phyloP scores from a whole-genome alignment of 495 filamentous ascomycete species.

The Amniculicola lignicola region DNA sequence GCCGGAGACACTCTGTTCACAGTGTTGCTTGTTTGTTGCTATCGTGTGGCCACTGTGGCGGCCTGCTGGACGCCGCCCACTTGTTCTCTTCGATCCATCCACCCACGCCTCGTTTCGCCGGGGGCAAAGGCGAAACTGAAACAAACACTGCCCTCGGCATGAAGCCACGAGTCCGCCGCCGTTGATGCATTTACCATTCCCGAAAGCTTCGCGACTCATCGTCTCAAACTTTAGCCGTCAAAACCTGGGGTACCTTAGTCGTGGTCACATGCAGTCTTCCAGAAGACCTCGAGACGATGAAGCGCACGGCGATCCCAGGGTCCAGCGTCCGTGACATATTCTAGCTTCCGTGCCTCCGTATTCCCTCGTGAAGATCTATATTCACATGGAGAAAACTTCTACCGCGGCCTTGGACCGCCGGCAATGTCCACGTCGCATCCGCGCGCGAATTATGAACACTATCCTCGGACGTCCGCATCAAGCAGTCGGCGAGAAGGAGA shows the following conservation, averaged over 20 bases:
- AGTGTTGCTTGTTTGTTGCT: neutral
- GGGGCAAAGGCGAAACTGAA: conserved; percentile 10
- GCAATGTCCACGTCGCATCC: neutral
- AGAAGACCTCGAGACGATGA: neutral
- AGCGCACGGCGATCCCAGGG: neutral
- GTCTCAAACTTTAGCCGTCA: conserved; percentile 23
- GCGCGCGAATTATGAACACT: neutral
- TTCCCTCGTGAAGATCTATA: no score
- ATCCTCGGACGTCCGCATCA: conserved; percentile 1
- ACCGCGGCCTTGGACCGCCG: neutral
- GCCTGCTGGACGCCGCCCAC: neutral
- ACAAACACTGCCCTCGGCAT: conserved; percentile 16
- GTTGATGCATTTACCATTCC: no score
- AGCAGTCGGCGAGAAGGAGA: neutral
- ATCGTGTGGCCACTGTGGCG: neutral
- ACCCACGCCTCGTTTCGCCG: neutral
- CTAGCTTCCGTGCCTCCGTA: conserved; percentile 5
- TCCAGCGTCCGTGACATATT: conserved; percentile 16
- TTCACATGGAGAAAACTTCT: no score
- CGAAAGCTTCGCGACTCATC: no score
- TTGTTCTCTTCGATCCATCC: neutral
- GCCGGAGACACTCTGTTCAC: neutral
- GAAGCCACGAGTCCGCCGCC: conserved; percentile 21
- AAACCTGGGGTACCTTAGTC: conserved; percentile 31
- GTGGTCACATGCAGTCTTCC: conserved; percentile 7